Base-by-base conservation (phyloP, 306 rosid genomes). In the Quercus aquifolioides region DNA sequence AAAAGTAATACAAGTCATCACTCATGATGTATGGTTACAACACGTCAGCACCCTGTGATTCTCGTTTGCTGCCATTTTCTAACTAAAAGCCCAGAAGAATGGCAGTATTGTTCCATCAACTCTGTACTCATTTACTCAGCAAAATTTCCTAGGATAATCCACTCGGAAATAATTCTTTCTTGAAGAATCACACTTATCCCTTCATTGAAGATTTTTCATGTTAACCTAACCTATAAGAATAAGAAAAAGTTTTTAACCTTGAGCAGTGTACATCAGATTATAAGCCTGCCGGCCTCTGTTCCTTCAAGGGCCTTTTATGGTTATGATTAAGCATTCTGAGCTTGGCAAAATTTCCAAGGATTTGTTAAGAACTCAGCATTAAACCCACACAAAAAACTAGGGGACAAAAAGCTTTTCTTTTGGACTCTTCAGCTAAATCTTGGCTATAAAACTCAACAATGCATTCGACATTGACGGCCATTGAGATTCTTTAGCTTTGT, bases 401-500 rank as follows among this genome's bases (percentile, higher is more conserved):
- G 76, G 41, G 76, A 54, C n/a, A 43, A 33, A 71, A 33, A 74
- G 60, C 41, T 43, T 19, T 25, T 62, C 18, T 65, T 57, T 67
- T 51, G 65, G 26, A 23, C 67, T 51, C 21, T 76, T 59, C 26
- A 65, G 75, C 64, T 33, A 57, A 25, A 58, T 46, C 20, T 38
- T 49, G 55, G 71, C 30, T 26, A 14, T 73, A 31, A 31, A 60
- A 75, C 79, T 91, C 85, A 92, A 76, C 85, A 90, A n/a, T 87
- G 90, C 91, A 88, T 83, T 78, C 87, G 79, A 63, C 87, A 89
- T 41, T 89, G 98, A 49, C 90, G 94, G 72, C 81, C 81, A 11
- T 96, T 83, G 59, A 83, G 77, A 82, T 80, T 83, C 89, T 91
- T 96, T 57, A 93, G 80, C 90, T 88, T 96, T 58, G 94, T 96